A percentile compares a stretch with the other conserved stretches of the same genome.
These are phyloP conservation scores for Aspergillus indologenus DNA, from an alignment of 495 filamentous ascomycete species.

Conservation along the genomic window DNA sequence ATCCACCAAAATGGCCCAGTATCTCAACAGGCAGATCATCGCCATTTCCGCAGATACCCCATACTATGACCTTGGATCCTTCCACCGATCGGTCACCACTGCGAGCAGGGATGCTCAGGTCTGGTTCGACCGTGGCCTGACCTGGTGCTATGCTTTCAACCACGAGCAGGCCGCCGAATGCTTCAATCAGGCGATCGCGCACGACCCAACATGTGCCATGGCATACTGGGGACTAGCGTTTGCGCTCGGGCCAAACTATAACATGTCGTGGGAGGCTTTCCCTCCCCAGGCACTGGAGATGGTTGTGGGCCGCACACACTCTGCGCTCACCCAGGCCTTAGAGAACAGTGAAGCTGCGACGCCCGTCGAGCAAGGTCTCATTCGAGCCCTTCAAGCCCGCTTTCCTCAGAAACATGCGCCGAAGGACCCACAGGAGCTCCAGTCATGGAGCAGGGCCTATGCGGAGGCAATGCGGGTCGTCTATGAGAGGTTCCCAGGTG, in stretches of 20 bases:
- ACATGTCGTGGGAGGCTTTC: constrained; percentile 58
- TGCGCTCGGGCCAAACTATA: constrained; percentile 65
- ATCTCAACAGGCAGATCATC: not conserved
- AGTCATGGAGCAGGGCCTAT: constrained; percentile 55
- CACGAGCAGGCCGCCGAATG: constrained; percentile 26
- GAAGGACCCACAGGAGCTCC: constrained; percentile 28
- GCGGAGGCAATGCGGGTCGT: constrained; percentile 59
- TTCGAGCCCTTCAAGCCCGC: constrained; percentile 1
- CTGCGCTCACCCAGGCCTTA: not conserved
- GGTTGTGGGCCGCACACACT: not conserved
- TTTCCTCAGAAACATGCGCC: not conserved
- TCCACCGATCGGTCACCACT: constrained; percentile 44
- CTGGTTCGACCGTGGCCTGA: constrained; percentile 30
- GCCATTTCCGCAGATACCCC: not conserved
- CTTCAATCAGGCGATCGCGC: constrained; percentile 41
- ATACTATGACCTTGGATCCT: constrained; percentile 57
- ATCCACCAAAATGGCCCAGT: not conserved
- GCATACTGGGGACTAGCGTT: constrained; percentile 68
- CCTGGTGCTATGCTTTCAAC: constrained; percentile 32
- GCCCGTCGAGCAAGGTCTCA: constrained; percentile 2
- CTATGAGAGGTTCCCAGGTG: constrained; percentile 49
- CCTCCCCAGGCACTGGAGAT: not conserved
- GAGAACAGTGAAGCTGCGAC: not conserved
- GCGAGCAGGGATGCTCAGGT: constrained; percentile 25
- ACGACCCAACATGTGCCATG: constrained; percentile 55